phyloP scores from a whole-genome alignment of 345 rosid genomes.

The Corchorus capsularis region DNA sequence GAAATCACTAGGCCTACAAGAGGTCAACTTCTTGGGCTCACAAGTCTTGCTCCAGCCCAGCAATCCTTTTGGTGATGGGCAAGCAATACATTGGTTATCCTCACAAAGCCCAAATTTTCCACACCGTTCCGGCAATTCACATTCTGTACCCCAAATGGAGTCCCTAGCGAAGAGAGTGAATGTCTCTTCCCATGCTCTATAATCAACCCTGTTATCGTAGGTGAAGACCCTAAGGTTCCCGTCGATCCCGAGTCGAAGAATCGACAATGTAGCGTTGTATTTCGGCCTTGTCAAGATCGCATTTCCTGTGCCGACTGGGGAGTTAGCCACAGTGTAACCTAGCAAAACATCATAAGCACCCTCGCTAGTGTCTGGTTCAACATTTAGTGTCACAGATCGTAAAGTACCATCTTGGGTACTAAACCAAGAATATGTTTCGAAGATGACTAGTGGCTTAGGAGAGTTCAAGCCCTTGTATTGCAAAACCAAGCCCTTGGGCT shows the following conservation, averaged over 20 bases:
- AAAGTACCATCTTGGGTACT: background rate
- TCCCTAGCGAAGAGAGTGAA: conserved; percentile 40
- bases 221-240: conserved; percentile 50
- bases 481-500: conserved; percentile 37
- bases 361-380: conserved; percentile 16
- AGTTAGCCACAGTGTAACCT: background rate
- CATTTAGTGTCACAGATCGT: conserved; percentile 24
- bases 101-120: conserved; percentile 56
- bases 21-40: conserved; percentile 24
- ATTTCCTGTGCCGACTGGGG: background rate
- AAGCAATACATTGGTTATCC: conserved; percentile 52
- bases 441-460: conserved; percentile 34
- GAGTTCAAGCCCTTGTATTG: conserved; percentile 34
- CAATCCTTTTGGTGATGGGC: conserved; percentile 44
- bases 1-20: conserved; percentile 35
- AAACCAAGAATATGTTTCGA: background rate
- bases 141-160: conserved; percentile 31
- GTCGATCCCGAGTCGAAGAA: conserved; percentile 48
- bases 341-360: conserved; percentile 29
- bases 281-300: conserved; percentile 29
- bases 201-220: conserved; percentile 37
- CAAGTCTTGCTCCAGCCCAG: conserved; percentile 48
- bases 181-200: conserved; percentile 42
- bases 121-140: conserved; percentile 45
- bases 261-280: conserved; percentile 40